A percentile compares a stretch with the other conserved stretches of the same genome.
phyloP scores from a whole-genome alignment of 1,284 basidiomycete species.

The Tilletia caries region DNA sequence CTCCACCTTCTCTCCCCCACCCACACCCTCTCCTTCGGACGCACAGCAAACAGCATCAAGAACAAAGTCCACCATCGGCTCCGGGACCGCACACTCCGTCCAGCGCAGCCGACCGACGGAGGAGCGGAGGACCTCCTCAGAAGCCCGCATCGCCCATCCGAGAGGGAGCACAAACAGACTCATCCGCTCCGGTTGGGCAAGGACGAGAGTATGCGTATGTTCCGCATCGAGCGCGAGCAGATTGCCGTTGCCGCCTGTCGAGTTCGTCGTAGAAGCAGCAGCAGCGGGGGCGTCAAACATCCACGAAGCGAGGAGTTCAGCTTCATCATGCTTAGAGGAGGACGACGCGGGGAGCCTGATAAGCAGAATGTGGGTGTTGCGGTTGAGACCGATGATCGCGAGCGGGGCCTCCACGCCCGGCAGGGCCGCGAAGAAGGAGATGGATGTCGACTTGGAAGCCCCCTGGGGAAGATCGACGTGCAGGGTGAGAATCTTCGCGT shows the following conservation, averaged over 20 bases:
- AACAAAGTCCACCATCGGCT: slow-evolving; percentile 2
- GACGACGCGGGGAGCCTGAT: not conserved
- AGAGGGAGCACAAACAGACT: not conserved
- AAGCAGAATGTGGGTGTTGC: not conserved
- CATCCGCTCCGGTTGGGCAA: not conserved
- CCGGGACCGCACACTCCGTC: slow-evolving; percentile 3
- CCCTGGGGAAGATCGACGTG: no score
- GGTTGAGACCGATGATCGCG: not conserved
- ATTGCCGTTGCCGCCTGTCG: not conserved
- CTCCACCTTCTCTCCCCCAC: not conserved
- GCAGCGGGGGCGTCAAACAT: not conserved
- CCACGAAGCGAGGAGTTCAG: not conserved
- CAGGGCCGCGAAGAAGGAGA: no score
- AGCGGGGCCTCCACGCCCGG: no score
- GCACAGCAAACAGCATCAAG: not conserved
- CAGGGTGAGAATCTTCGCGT: no score
- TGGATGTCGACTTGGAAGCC: no score
- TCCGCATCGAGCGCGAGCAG: not conserved
- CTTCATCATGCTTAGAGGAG: no score
- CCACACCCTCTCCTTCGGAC: not conserved
- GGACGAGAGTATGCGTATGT: not conserved
- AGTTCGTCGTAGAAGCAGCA: not conserved
- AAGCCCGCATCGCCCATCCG: not conserved
- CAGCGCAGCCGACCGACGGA: no score
- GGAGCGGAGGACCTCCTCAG: not conserved